Conservation (phyloP, 345 rosid genomes). For the Eucalyptus sp. region DNA sequence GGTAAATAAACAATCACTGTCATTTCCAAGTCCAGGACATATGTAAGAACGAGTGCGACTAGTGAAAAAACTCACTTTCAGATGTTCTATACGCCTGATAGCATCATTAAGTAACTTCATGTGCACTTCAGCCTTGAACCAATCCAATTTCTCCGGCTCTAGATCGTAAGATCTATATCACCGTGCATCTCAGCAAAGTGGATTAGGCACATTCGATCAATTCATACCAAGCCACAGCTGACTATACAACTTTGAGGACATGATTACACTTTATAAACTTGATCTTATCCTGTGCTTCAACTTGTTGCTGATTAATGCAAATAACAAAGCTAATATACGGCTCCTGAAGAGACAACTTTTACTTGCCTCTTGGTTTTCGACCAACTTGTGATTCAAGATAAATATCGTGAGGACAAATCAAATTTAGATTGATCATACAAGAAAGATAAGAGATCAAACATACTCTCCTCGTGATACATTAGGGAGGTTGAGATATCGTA, state of each 20-base stretch:
- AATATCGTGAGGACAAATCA: not conserved
- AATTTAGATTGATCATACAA: not conserved
- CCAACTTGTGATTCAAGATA: not conserved
- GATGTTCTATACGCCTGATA: not conserved
- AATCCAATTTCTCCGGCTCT: not conserved
- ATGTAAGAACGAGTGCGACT: not conserved
- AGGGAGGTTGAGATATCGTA: not conserved
- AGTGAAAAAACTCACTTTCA: constrained; percentile 2
- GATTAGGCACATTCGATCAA: not conserved
- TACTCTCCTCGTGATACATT: not conserved
- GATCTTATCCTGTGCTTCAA: not conserved
- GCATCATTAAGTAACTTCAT: not conserved
- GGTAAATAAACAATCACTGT: not conserved
- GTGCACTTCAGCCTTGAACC: not conserved
- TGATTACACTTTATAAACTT: not conserved
- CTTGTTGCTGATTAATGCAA: not conserved
- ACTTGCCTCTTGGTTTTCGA: not conserved
- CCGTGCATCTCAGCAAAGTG: not conserved
- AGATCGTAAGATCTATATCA: constrained; percentile 1
- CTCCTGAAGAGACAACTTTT: not conserved
- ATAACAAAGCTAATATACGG: not conserved
- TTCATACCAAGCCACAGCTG: not conserved
- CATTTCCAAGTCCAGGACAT: not conserved
- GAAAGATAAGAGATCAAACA: not conserved
- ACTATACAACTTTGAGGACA: not conserved